A percentile compares a stretch with the other conserved stretches of the same genome.
Conservation (phyloP, 495 filamentous ascomycete genomes). For the Aspergillus baeticus region DNA sequence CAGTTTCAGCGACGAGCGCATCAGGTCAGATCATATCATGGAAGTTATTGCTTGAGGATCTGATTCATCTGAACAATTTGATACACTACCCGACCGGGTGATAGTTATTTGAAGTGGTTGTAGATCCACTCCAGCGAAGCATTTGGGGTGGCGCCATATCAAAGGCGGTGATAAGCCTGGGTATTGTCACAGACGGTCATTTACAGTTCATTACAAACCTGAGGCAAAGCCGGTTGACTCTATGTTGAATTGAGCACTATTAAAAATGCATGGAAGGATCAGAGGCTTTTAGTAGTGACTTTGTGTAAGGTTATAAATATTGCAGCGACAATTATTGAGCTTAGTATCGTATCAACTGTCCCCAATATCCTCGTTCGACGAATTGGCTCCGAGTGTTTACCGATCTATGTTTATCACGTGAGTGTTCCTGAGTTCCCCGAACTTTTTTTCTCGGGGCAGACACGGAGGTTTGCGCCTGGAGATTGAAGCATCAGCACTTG, state of each 20-base stretch:
- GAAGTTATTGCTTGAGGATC: not conserved
- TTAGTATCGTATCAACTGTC: not conserved
- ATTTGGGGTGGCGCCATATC: not conserved
- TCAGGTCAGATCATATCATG: slow-evolving; percentile 18
- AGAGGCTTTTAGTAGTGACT: too few species aligned
- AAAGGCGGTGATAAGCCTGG: not conserved
- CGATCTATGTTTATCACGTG: slow-evolving; percentile 35
- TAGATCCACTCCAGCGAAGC: not conserved
- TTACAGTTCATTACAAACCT: not conserved
- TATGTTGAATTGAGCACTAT: too few species aligned
- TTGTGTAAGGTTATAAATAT: too few species aligned
- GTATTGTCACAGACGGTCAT: not conserved
- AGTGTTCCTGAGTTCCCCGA: slow-evolving; percentile 46
- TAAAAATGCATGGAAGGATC: too few species aligned
- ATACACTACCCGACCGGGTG: not conserved
- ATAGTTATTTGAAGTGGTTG: not conserved
- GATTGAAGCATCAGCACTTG: slow-evolving; percentile 23
- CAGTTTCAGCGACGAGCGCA: slow-evolving; percentile 29
- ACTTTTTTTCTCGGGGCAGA: slow-evolving; percentile 41
- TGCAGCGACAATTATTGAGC: not conserved
- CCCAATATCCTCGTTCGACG: slow-evolving; percentile 1
- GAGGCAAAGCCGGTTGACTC: not conserved
- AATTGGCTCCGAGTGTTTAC: not conserved
- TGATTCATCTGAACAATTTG: not conserved
- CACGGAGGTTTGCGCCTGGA: slow-evolving; percentile 15